phyloP scores from a whole-genome alignment of 2,329 filamentous ascomycete species.

The Stachybotrys echinatus region DNA sequence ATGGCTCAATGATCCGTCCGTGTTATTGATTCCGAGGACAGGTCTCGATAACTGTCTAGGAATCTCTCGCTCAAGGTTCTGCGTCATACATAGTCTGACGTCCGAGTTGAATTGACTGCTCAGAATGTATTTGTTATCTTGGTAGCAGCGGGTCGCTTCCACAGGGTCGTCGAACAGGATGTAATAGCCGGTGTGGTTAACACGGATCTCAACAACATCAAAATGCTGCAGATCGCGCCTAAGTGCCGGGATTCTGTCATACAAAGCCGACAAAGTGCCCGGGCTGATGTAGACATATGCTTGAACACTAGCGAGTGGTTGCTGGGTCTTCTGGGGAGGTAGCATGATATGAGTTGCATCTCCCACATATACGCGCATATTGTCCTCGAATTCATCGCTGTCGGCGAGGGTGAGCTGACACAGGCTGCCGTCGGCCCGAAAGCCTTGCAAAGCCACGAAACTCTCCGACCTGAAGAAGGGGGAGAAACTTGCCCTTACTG shows the following conservation, averaged over 20 bases:
- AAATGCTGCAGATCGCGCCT: neutral
- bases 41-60: neutral
- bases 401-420: too few species aligned
- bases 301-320: neutral
- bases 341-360: neutral
- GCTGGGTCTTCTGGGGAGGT: neutral
- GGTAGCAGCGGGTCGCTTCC: neutral
- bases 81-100: neutral
- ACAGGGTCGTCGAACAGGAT: neutral
- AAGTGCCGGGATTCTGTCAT: neutral
- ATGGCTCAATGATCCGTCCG: neutral
- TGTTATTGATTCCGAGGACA: neutral
- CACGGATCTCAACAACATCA: neutral
- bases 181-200: neutral
- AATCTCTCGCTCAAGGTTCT: neutral
- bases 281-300: neutral
- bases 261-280: neutral
- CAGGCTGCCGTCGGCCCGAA: neutral
- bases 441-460: neutral
- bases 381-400: neutral
- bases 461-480: neutral
- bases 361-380: neutral
- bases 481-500: neutral
- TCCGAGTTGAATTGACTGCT: neutral
- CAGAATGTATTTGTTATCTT: neutral